Evolutionary conservation across 1,284 basidiomycete genomes (phyloP).

Genomic region (Testicularia cyperi): DNA sequence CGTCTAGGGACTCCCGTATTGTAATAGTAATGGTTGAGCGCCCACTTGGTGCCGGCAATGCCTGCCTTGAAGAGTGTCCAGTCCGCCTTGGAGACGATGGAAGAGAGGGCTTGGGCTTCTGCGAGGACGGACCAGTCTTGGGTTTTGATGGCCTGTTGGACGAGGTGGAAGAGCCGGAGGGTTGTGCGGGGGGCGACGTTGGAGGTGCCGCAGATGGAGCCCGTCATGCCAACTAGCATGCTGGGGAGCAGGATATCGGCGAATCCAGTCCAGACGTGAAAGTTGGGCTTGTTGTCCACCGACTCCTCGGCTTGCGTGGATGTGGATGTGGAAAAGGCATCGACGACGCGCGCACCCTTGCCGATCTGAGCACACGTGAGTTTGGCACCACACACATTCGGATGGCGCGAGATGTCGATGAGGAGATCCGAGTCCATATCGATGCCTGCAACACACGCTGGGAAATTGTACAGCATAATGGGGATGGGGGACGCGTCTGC

Average conservation of each 20-base stretch:
- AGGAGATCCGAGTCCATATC: conserved; percentile 85
- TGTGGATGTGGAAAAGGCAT: no score
- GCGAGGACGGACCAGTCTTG: conserved; percentile 61
- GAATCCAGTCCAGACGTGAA: conserved; percentile 36
- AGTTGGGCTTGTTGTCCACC: conserved; percentile 62
- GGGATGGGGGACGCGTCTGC: conserved; percentile 77
- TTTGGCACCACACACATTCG: conserved; percentile 82
- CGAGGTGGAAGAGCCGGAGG: conserved; percentile 69
- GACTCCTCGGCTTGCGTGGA: no score
- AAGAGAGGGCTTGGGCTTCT: conserved; percentile 75
- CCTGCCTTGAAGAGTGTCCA: conserved; percentile 75
- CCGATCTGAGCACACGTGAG: conserved; percentile 86
- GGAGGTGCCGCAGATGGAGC: conserved; percentile 37
- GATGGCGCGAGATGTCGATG: conserved; percentile 75
- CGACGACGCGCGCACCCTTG: conserved; percentile 80
- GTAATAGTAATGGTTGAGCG: conserved; percentile 71
- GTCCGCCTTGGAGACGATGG: conserved; percentile 76
- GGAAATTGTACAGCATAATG: conserved; percentile 88
- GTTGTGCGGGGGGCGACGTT: conserved; percentile 65
- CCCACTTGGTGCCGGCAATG: conserved; percentile 79
- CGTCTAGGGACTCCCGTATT: conserved; percentile 75
- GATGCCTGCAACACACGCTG: conserved; percentile 69
- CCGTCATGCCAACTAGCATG: conserved; percentile 32
- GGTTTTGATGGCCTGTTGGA: conserved; percentile 59
- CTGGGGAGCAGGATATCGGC: conserved; percentile 38